Base-by-base conservation (phyloP, 192 early-diverging fungal species). In the Backusella sp. region DNA sequence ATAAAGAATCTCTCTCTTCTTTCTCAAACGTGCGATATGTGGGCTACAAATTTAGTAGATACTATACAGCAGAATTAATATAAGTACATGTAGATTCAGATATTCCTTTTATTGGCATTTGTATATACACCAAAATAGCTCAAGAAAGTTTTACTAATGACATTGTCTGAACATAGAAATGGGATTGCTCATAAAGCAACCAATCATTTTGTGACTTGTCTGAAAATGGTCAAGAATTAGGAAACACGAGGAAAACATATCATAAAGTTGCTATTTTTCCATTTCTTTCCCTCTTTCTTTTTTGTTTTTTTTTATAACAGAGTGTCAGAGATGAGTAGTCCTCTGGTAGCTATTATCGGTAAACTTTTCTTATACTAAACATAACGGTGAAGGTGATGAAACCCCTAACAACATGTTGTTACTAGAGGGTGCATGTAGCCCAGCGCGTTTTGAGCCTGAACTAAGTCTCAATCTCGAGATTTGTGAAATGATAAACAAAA, bases 401-500 rank as follows among this genome's bases (percentile, higher is more conserved):
- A n/a, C 23, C 23, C 23, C 23, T 30, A 46, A 32, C 32, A 39
- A 46, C 15, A 23, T 49, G 4, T 70, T 70, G n/a, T 8, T 30
- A 44, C 72, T 53, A 89, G 96, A 96, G 82, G 89, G 90, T 28
- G 96, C 94, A 4, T 96, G 96, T 79, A 87, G 89, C 68, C 87
- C 91, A 6, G 84, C 88, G 28, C 88, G 86, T 17, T 80, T 78
- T 74, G 91, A 93, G 53, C 92, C 97, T 0, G 94, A 99, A 79
- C 77, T 97, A 68, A 86, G 90, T 19, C 86, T 99, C 66, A 95
- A 97, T 85, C 89, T 99, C 30, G 97, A 99, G 84, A 97, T 99
- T 70, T 96, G 94, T 83, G 96, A 98, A 82, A 86, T 97, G 65
- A 94, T 99, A 76, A 98, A 96, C 80, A 89, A 90, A 62, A 98